phyloP scores from a whole-genome alignment of 2,329 filamentous ascomycete species.

The Gnomoniopsis sp. region DNA sequence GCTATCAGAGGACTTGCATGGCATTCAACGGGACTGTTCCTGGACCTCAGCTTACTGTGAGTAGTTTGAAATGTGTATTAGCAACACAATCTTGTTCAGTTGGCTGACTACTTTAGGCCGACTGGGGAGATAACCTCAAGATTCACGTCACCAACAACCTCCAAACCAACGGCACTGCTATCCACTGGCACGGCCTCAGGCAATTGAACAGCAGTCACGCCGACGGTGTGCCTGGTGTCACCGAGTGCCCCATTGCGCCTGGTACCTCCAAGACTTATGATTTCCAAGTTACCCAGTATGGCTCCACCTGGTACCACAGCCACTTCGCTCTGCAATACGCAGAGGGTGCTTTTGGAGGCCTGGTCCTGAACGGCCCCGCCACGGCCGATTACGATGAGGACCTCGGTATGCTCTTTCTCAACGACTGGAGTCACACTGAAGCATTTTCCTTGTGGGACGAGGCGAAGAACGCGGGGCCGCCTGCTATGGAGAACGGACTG shows the following conservation, averaged over 20 bases:
- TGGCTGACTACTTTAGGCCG: conserved; percentile 23
- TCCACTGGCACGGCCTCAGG: conserved; percentile 9
- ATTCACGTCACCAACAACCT: conserved; percentile 61
- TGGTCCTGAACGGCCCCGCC: conserved; percentile 43
- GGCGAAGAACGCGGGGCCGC: conserved; percentile 21
- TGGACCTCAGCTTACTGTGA: conserved; percentile 25
- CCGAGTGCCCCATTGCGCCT: conserved; percentile 39
- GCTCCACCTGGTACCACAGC: conserved; percentile 36
- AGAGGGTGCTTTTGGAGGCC: conserved; percentile 47
- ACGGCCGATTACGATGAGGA: conserved; percentile 45
- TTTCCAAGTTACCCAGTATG: conserved; percentile 35
- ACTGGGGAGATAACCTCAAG: conserved; percentile 42
- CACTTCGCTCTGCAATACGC: conserved; percentile 46
- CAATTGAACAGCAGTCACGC: background rate
- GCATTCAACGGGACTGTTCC: conserved; percentile 30
- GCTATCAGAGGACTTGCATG: conserved; percentile 23
- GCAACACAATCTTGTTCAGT: background rate
- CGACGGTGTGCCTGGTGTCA: conserved; percentile 29
- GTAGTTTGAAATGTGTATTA: background rate
- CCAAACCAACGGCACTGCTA: conserved; percentile 35
- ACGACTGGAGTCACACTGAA: conserved; percentile 48
- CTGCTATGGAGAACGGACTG: conserved; percentile 33
- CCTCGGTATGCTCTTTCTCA: conserved; percentile 46
- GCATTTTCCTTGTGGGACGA: conserved; percentile 26
- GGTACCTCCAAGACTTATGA: conserved; percentile 31